Evolutionary conservation across 768 basidiomycete species (phyloP), one percentile per base, ranked within the genome.

Genomic region (Leccinum arenicola): DNA sequence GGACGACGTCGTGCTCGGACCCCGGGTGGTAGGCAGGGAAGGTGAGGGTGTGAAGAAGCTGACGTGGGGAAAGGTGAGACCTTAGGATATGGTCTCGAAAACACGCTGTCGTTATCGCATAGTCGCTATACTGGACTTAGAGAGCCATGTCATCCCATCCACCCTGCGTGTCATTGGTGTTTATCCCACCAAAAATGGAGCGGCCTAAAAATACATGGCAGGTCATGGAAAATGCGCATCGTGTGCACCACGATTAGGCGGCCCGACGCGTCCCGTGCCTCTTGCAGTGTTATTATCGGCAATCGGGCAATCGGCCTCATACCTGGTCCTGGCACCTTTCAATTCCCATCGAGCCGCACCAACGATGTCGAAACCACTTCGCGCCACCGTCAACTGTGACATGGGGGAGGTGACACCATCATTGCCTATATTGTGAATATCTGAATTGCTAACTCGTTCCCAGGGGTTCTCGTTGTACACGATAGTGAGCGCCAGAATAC

Each of bases 381-480:
- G 63, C 2, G 81, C 82, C 11, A 78, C 78, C 3, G 77, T 84
- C 7, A 84, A 83, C 56, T 82, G 82, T 52, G 83, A 83, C 66
- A 76, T 84, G 77, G 83, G 83, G 54, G 82, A 84, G 78, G 83
- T 82, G 23, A 59, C 14, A 59, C 21, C 3, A n/a, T 19, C 43
- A 36, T 49, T 0, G 14, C 52, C 10, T 17, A 33, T 17, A 25
- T 19, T 23, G 21, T 51, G 40, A 19, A 50, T 53, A 29, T 40
- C 29, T 52, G 50, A 3, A 19, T 43, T 43, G 43, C 55, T 57
- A 10, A 68, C 45, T 54, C 17, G 35, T 40, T 17, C 23, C 27
- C n/a, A 83, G 82, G 81, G 82, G 0, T 84, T 78, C 58, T 82
- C 82, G 7, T 55, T 84, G 3, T 84, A 83, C 63, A 72, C 66